Conservation (phyloP, 768 basidiomycete genomes). For the Amanita polypyramis region DNA sequence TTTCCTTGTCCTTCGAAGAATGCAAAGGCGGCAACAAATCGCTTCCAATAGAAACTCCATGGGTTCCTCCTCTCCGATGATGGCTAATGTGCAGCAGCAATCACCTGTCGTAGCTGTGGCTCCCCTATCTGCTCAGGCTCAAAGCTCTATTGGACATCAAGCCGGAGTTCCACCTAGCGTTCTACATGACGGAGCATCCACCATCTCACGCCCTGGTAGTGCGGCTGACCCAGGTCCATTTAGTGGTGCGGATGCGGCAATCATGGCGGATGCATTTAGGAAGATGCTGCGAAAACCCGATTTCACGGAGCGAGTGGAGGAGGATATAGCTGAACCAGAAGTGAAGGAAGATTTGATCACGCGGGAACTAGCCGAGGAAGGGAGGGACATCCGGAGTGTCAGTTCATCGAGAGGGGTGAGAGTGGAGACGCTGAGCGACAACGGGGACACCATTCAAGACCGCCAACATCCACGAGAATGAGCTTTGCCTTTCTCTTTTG, state of each 20-base stretch:
- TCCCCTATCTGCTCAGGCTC: conserved; percentile 18
- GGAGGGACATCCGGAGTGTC: conserved; percentile 80
- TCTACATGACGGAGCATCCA: conserved; percentile 67
- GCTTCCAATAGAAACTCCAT: conserved; percentile 62
- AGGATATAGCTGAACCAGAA: conserved; percentile 48
- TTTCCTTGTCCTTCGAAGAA: conserved; percentile 64
- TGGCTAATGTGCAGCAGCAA: conserved; percentile 44
- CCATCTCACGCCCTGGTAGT: conserved; percentile 50
- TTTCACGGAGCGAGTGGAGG: conserved; percentile 64
- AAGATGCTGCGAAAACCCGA: conserved; percentile 84
- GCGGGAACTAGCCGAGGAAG: conserved; percentile 79
- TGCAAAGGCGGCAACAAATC: conserved; percentile 40
- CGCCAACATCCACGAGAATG: conserved; percentile 18
- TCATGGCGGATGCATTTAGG: conserved; percentile 90
- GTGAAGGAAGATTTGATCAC: conserved; percentile 39
- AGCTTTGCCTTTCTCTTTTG: conserved; percentile 7
- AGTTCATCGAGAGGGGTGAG: conserved; percentile 68
- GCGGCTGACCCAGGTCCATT: conserved; percentile 61
- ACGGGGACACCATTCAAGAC: conserved; percentile 38
- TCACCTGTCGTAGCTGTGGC: conserved; percentile 35
- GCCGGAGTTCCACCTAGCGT: conserved; percentile 22
- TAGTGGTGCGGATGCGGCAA: conserved; percentile 78
- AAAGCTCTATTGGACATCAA: conserved; percentile 21
- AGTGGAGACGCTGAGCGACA: conserved; percentile 60
- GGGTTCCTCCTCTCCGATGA: conserved; percentile 78